Evolutionary conservation across 371 early-diverging fungal genomes (phyloP).

Genomic region (Rhizopus stolonifer): DNA sequence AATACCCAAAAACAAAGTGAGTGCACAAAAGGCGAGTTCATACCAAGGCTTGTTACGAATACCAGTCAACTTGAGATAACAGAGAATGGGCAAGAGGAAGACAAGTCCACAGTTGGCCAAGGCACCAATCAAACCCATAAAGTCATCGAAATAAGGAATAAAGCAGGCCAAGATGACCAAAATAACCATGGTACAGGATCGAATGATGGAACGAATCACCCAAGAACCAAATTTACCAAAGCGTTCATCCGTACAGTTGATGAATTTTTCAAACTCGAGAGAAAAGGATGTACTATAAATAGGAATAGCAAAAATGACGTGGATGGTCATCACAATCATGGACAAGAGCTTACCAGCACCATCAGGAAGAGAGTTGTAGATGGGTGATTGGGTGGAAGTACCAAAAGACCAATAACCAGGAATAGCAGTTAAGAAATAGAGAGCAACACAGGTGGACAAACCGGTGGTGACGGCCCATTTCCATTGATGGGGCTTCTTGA

Average conservation of each 20-base stretch:
- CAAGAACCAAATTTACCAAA: slow-evolving; percentile 36
- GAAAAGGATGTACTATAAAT: slow-evolving; percentile 78
- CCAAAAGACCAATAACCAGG: slow-evolving; percentile 82
- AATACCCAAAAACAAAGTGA: slow-evolving; percentile 53
- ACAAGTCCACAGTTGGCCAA: slow-evolving; percentile 59
- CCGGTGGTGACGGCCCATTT: slow-evolving; percentile 65
- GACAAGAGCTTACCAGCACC: too few relatives aligned
- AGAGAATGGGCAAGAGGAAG: slow-evolving; percentile 56
- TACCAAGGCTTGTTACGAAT: slow-evolving; percentile 25
- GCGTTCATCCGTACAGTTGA: slow-evolving; percentile 25
- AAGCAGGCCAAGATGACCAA: slow-evolving; percentile 46
- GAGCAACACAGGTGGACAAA: slow-evolving; percentile 59
- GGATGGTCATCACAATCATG: slow-evolving; percentile 68
- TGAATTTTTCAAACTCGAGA: slow-evolving; percentile 55
- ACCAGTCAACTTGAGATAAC: slow-evolving; percentile 59
- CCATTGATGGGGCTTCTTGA: slow-evolving; percentile 75
- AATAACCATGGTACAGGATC: slow-evolving; percentile 39
- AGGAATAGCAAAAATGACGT: slow-evolving; percentile 80
- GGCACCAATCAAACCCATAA: slow-evolving; percentile 68
- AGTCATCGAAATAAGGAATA: slow-evolving; percentile 63
- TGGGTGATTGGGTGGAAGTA: slow-evolving; percentile 60
- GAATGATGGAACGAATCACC: slow-evolving; percentile 42
- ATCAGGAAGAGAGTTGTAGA: too few relatives aligned
- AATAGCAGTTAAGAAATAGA: slow-evolving; percentile 73
- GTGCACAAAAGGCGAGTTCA: slow-evolving; percentile 28